phyloP scores from a whole-genome alignment of 1,284 basidiomycete species.

The Phylloboletellus chloephorus region DNA sequence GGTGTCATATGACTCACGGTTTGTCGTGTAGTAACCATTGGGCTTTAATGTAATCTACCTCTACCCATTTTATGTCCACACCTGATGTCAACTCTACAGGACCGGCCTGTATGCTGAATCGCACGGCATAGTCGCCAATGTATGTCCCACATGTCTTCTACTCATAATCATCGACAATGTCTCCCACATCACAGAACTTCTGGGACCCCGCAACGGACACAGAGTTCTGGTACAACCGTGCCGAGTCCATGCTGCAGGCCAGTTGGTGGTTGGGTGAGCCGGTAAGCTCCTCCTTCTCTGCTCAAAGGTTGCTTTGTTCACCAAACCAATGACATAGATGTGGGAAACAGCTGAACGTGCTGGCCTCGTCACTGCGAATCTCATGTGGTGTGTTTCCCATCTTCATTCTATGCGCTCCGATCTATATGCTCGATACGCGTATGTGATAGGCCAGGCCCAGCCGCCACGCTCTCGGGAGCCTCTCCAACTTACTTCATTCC shows the following conservation, averaged over 20 bases:
- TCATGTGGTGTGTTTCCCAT: constrained; percentile 74
- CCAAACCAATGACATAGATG: constrained; percentile 47
- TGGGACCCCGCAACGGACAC: constrained; percentile 63
- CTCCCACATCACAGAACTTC: constrained; percentile 57
- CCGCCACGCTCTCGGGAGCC: constrained; percentile 57
- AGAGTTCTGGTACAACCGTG: constrained; percentile 68
- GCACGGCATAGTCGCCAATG: constrained; percentile 88
- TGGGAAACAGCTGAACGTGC: constrained; percentile 82
- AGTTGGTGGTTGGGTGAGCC: constrained; percentile 88
- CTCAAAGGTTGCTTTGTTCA: not conserved
- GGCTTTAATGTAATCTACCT: constrained; percentile 60
- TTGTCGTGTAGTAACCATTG: constrained; percentile 67
- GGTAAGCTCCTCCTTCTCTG: constrained; percentile 39
- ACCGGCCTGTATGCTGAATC: constrained; percentile 84
- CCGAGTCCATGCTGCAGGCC: constrained; percentile 57
- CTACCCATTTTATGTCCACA: not conserved
- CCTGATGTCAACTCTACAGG: constrained; percentile 38
- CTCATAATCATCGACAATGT: not conserved
- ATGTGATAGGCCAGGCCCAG: constrained; percentile 70
- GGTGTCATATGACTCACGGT: constrained; percentile 1
- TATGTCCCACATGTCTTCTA: constrained; percentile 31
- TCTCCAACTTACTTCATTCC: constrained; percentile 72
- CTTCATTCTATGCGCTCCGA: not conserved
- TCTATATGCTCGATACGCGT: not conserved
- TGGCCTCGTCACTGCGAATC: constrained; percentile 73